Conservation (phyloP, 2,329 filamentous ascomycete species). For the Colletotrichum tamarilloi region DNA sequence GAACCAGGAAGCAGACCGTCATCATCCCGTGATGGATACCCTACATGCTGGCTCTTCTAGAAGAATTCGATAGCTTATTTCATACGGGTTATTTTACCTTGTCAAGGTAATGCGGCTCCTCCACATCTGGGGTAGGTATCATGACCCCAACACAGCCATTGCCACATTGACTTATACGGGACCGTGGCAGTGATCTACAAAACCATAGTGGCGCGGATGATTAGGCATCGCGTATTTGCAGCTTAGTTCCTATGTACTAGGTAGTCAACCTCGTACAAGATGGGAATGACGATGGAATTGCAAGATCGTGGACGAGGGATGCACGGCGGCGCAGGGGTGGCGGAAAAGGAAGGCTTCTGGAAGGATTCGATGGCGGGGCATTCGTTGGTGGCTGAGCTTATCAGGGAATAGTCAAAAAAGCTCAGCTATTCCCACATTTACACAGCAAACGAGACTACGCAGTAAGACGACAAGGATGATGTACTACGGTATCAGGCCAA, state of each 20-base stretch:
- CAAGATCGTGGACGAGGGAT: not conserved
- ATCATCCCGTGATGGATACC: not conserved
- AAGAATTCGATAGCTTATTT: not conserved
- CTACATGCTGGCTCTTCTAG: not conserved
- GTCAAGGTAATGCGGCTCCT: not conserved
- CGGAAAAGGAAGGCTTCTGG: slow-evolving; percentile 31
- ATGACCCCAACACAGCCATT: not conserved
- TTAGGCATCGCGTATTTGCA: not conserved
- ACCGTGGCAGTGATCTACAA: not conserved
- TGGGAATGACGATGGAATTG: not conserved
- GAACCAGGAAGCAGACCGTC: not conserved
- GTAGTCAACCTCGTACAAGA: not conserved
- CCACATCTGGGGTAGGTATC: not conserved
- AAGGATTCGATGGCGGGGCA: slow-evolving; percentile 20
- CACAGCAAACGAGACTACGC: not conserved
- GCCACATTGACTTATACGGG: not conserved
- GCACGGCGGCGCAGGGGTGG: slow-evolving; percentile 21
- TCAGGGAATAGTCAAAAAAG: not conserved
- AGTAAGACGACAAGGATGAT: not conserved
- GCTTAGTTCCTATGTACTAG: too few relatives aligned
- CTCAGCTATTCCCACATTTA: not conserved
- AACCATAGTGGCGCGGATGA: not conserved
- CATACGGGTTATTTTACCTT: not conserved
- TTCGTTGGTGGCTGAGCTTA: not conserved
- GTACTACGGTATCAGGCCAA: too few relatives aligned